Conservation (phyloP, 192 early-diverging fungal species). For the Funneliformis mosseae region DNA sequence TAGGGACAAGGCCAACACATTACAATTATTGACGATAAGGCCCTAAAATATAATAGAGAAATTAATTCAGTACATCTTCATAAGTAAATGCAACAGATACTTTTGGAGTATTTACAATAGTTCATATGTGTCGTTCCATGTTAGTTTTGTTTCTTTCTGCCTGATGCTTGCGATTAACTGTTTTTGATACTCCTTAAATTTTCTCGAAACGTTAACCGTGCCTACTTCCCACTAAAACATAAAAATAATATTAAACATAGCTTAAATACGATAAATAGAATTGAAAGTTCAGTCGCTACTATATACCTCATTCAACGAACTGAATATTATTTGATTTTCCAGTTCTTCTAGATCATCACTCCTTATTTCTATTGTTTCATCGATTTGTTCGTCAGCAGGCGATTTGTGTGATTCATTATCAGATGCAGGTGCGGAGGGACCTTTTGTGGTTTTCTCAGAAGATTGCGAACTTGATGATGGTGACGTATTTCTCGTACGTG, state of each 20-base stretch:
- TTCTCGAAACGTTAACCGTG: slow-evolving; percentile 6
- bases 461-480: too few relatives aligned
- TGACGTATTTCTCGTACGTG: too few relatives aligned
- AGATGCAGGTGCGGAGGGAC: too few relatives aligned
- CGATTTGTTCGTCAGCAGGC: too few relatives aligned
- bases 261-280: slow-evolving; percentile 13
- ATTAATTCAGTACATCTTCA: slow-evolving; percentile 17
- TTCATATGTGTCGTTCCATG: slow-evolving; percentile 27
- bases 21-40: slow-evolving; percentile 30
- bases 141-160: slow-evolving; percentile 11
- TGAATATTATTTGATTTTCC: neutral
- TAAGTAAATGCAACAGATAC: slow-evolving; percentile 9
- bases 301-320: slow-evolving; percentile 14
- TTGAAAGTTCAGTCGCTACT: slow-evolving; percentile 9
- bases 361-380: slow-evolving; percentile 12
- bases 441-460: too few relatives aligned
- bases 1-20: slow-evolving; percentile 29
- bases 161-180: slow-evolving; percentile 7
- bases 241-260: slow-evolving; percentile 6
- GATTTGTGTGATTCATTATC: too few relatives aligned
- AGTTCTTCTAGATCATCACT: slow-evolving; percentile 9
- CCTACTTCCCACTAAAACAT: slow-evolving; percentile 6
- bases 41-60: slow-evolving; percentile 18
- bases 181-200: slow-evolving; percentile 20
- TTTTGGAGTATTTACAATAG: slow-evolving; percentile 16